These are phyloP conservation scores for Wickerhamomyces sp. DNA, from an alignment of 1,139 yeast species.

Conservation along the genomic window DNA sequence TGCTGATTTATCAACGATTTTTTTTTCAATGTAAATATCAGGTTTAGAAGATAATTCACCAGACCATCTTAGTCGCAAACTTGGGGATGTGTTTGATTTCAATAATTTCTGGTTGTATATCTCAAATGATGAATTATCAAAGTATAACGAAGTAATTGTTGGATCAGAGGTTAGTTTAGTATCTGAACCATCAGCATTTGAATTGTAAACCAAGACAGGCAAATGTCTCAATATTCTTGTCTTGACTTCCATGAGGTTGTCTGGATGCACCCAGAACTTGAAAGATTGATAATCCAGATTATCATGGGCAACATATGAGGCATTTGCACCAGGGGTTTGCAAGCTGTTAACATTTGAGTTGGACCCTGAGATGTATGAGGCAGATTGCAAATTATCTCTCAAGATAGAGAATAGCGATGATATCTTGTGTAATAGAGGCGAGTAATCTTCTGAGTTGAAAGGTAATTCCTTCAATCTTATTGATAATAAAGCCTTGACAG, in stretches of 20 bases:
- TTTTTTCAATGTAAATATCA: conserved; percentile 76
- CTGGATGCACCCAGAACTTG: conserved; percentile 96
- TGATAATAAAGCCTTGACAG: conserved; percentile 82
- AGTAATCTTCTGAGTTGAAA: conserved; percentile 90
- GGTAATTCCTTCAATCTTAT: conserved; percentile 87
- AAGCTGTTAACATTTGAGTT: conserved; percentile 15
- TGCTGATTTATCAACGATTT: conserved; percentile 56
- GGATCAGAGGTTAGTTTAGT: conserved; percentile 62
- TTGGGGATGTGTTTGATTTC: conserved; percentile 64
- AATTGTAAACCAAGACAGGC: conserved; percentile 77
- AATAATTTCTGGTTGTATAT: conserved; percentile 81
- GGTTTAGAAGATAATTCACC: conserved; percentile 76
- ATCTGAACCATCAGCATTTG: conserved; percentile 31
- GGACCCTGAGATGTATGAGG: conserved; percentile 26
- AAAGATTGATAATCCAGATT: conserved; percentile 66
- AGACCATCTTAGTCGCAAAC: conserved; percentile 86
- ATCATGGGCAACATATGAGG: conserved; percentile 26
- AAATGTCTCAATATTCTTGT: conserved; percentile 88
- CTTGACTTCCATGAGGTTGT: conserved; percentile 94
- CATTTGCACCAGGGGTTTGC: conserved; percentile 22
- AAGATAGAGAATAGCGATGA: conserved; percentile 77
- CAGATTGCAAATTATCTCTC: conserved; percentile 52
- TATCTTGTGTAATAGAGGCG: conserved; percentile 82
- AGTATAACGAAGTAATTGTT: conserved; percentile 78
- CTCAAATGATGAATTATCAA: conserved; percentile 80